phyloP scores from a whole-genome alignment of 2,329 filamentous ascomycete species.

The Chaetomiaceae sp. region DNA sequence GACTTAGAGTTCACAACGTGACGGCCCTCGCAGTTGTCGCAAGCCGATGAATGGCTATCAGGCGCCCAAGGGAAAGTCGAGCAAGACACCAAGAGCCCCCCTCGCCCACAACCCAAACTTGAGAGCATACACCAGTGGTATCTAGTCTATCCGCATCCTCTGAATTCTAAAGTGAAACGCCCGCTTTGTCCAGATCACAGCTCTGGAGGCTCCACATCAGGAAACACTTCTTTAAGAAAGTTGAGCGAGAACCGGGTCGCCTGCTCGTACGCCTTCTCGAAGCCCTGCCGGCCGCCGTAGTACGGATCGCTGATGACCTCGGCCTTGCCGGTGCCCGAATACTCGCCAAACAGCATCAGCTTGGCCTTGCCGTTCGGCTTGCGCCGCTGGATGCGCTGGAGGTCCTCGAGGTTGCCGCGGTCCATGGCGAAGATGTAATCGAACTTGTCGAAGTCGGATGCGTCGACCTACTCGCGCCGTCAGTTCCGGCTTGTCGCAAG shows the following conservation, averaged over 20 bases:
- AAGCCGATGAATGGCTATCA: no score
- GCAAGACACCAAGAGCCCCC: no score
- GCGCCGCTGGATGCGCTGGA: slow-evolving; percentile 54
- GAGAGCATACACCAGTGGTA: slow-evolving; percentile 3
- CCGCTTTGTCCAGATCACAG: slow-evolving; percentile 2
- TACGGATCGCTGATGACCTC: slow-evolving; percentile 86
- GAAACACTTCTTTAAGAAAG: slow-evolving; percentile 59
- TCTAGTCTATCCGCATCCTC: slow-evolving; percentile 7
- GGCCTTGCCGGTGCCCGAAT: slow-evolving; percentile 57
- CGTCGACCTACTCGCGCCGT: slow-evolving; percentile 37
- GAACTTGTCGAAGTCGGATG: slow-evolving; percentile 73
- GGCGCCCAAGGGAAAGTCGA: no score
- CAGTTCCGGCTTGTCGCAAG: neutral
- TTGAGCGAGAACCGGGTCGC: slow-evolving; percentile 68
- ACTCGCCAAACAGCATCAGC: slow-evolving; percentile 80
- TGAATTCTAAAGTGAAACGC: neutral
- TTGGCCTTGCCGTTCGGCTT: slow-evolving; percentile 54
- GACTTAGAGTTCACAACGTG: no score
- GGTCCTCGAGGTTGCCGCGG: slow-evolving; percentile 66
- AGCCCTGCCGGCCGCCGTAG: slow-evolving; percentile 78
- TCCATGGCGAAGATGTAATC: slow-evolving; percentile 98
- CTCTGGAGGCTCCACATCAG: slow-evolving; percentile 26
- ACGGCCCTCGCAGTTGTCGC: no score
- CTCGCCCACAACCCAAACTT: no score
- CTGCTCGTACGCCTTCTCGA: slow-evolving; percentile 82